Evolutionary conservation across 352 stramenopile species (phyloP).

Genomic region (Peronospora belbahrii): DNA sequence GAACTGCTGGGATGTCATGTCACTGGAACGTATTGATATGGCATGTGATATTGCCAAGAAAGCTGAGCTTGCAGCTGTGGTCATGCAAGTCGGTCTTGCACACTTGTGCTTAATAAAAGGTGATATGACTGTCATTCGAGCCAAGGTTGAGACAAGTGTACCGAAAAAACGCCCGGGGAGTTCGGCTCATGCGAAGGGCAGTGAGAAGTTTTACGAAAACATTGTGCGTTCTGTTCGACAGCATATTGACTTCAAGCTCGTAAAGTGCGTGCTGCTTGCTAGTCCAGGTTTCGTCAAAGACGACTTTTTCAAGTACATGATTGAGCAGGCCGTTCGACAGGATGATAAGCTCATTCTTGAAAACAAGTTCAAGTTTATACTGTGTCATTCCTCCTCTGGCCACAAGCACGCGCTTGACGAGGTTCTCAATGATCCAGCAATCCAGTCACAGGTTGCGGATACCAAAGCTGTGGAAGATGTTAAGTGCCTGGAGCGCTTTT

Average conservation of each 20-base stretch:
- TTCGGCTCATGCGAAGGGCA: slow-evolving; percentile 89
- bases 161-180: slow-evolving; percentile 95
- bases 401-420: slow-evolving; percentile 98
- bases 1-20: slow-evolving; percentile 95
- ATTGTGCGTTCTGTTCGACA: slow-evolving; percentile 93
- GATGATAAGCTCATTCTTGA: slow-evolving; percentile 93
- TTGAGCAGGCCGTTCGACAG: slow-evolving; percentile 85
- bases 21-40: slow-evolving; percentile 93
- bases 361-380: slow-evolving; percentile 95
- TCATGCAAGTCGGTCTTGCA: slow-evolving; percentile 93
- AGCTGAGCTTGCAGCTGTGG: slow-evolving; percentile 93
- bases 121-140: slow-evolving; percentile 92
- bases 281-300: slow-evolving; percentile 96
- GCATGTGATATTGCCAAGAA: slow-evolving; percentile 91
- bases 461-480: slow-evolving; percentile 92
- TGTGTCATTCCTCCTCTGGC: slow-evolving; percentile 91
- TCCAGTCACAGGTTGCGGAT: slow-evolving; percentile 91
- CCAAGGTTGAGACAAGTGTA: slow-evolving; percentile 94
- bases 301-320: slow-evolving; percentile 96
- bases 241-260: slow-evolving; percentile 94
- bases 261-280: slow-evolving; percentile 95
- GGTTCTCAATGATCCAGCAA: slow-evolving; percentile 89
- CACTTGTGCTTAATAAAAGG: slow-evolving; percentile 97
- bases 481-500: slow-evolving; percentile 91
- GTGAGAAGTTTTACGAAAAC: slow-evolving; percentile 94